Percentiles rank a stretch among this genome's conserved stretches.
Conservation (phyloP, 2,329 filamentous ascomycete species). For the Penicillium sp. region DNA sequence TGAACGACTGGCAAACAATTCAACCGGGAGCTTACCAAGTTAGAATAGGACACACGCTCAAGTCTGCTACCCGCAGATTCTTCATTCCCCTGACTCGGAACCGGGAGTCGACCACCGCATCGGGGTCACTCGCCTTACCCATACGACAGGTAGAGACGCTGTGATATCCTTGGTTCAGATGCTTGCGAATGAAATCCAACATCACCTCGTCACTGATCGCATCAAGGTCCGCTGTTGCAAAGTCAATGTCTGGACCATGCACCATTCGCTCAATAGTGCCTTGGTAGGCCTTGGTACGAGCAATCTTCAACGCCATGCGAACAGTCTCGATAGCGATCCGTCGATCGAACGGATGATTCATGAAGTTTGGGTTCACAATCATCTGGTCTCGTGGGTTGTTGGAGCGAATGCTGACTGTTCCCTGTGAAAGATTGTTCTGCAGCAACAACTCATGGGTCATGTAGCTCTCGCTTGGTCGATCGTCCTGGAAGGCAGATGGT, state of each 20-base stretch:
- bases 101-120: slow-evolving; percentile 3
- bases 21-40: slow-evolving; percentile 6
- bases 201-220: slow-evolving; percentile 8
- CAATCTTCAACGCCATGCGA: slow-evolving; percentile 15
- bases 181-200: slow-evolving; percentile 6
- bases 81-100: slow-evolving; percentile 13
- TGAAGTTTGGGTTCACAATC: slow-evolving; percentile 7
- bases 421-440: slow-evolving; percentile 8
- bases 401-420: slow-evolving; percentile 1
- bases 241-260: slow-evolving; percentile 9
- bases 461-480: slow-evolving; percentile 13
- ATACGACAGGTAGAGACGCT: slow-evolving; percentile 14
- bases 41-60: slow-evolving; percentile 11
- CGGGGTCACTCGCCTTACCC: slow-evolving; percentile 8
- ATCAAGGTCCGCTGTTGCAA: neutral
- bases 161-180: slow-evolving; percentile 16
- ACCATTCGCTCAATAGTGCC: slow-evolving; percentile 12
- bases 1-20: neutral
- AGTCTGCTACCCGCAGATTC: slow-evolving; percentile 8
- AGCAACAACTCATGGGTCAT: slow-evolving; percentile 14
- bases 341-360: slow-evolving; percentile 13
- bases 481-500: slow-evolving; percentile 12
- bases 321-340: slow-evolving; percentile 15
- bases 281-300: slow-evolving; percentile 7
- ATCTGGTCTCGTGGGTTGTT: slow-evolving; percentile 11